Evolutionary conservation across 2,329 filamentous ascomycete species (phyloP), one percentile per base, ranked within the genome.

Genomic region (Calonectria hongkongensis): DNA sequence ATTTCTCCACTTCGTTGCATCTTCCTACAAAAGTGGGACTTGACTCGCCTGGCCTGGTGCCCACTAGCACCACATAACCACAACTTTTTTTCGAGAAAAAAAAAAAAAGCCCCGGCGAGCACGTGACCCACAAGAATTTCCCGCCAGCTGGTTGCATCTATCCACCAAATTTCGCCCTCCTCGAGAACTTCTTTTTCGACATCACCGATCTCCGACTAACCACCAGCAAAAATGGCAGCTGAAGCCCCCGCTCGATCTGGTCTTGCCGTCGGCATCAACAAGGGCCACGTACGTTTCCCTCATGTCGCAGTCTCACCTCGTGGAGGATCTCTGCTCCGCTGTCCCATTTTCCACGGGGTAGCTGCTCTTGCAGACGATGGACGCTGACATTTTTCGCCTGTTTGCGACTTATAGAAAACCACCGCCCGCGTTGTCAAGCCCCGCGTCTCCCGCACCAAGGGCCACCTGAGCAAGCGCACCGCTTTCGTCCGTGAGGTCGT

Each of bases 401-500:
- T 27, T 68, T 79, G 76, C 78, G 75, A 73, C 71, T 79, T 87
- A 87, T 88, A 96, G 93, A 96, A 96, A 92, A 95, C 94, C 88
- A 95, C 94, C 82, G 86, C 92, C 82, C 92, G 95, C 85, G 93
- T 94, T 84, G 87, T 88, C 86, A 96, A 95, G 91, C 91, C 92
- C 84, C 92, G 93, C 83, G 91, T 96, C 83, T 94, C 93, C 84
- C 90, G 93, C 82, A 96, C 93, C 90, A 98, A 98, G 92, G 97
- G 97, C 82, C 94, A 97, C 89, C 90, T 98, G 85, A 97, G 94
- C 90, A 98, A 98, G 93, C 93, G 96, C 85, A 98, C 97, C 82
- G 93, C 94, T 83, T 98, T 99, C 89, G 96, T 98, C 82, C 92
- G 97, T 83, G 96, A 98, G 85, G 94, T 99, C 86, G 95, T 98